phyloP scores from a whole-genome alignment of 2,329 filamentous ascomycete genomes.

The Apiospora hydei region DNA sequence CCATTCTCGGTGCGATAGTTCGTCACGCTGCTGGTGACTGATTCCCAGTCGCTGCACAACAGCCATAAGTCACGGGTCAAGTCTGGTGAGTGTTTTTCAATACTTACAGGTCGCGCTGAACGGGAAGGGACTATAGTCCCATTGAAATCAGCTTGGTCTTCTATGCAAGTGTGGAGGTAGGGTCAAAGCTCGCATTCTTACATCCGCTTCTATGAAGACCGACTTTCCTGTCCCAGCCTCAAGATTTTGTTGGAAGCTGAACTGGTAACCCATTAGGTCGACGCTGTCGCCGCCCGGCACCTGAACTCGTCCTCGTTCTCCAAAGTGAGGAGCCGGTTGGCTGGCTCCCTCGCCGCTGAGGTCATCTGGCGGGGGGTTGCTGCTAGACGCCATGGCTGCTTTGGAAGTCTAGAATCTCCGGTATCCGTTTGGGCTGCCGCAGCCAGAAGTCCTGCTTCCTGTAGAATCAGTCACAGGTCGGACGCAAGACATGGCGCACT shows the following conservation, averaged over 20 bases:
- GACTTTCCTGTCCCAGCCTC: slow-evolving; percentile 24
- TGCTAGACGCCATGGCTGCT: slow-evolving; percentile 10
- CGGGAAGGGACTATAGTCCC: slow-evolving; percentile 2
- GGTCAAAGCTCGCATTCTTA: slow-evolving; percentile 11
- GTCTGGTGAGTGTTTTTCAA: neutral
- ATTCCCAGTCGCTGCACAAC: slow-evolving; percentile 33
- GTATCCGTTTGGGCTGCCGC: neutral
- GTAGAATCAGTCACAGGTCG: neutral
- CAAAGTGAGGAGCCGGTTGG: neutral
- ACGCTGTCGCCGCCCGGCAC: neutral
- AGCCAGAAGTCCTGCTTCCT: neutral
- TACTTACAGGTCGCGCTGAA: neutral
- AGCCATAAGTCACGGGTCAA: neutral
- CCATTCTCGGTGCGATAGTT: slow-evolving; percentile 42
- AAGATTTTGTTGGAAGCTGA: slow-evolving; percentile 28
- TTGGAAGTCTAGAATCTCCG: neutral
- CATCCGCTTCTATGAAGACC: slow-evolving; percentile 29
- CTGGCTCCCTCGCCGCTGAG: neutral
- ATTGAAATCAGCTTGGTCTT: neutral
- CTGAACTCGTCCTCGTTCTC: neutral
- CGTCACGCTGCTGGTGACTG: slow-evolving; percentile 36
- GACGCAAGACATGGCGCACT: neutral
- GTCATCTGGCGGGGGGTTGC: slow-evolving; percentile 8
- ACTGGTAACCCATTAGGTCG: slow-evolving; percentile 24
- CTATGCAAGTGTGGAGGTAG: neutral